Evolutionary conservation across 164 flowering plant genomes (phyloP).

Genomic region (Umbellularia californica): DNA sequence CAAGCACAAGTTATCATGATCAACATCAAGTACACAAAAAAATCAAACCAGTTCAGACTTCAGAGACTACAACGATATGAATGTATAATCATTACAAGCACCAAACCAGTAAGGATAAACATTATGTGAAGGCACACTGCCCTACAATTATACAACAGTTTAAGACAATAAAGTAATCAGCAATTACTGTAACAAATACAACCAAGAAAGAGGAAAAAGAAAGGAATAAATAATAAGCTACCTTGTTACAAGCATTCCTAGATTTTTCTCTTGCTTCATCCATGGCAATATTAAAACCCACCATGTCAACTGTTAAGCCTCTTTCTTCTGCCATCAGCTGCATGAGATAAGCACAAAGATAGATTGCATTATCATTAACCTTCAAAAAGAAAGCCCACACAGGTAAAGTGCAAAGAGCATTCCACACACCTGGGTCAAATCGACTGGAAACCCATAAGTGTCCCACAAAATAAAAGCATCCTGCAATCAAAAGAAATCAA

Average conservation of each 20-base stretch:
- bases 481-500: conserved; percentile 39
- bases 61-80: no score
- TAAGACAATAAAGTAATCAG: neutral
- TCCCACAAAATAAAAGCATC: conserved; percentile 99
- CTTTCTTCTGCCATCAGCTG: conserved; percentile 99
- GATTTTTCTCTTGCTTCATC: conserved; percentile 91
- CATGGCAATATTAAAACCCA: conserved; percentile 76
- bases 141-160: neutral
- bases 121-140: no score
- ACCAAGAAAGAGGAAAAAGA: neutral
- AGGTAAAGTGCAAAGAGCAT: neutral
- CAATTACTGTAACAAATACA: neutral
- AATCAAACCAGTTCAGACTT: no score
- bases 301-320: conserved; percentile 69
- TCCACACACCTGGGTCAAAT: conserved; percentile 79
- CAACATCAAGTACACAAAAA: no score
- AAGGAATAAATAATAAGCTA: conserved; percentile 10
- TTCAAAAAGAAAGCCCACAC: no score
- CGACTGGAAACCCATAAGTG: conserved; percentile 96
- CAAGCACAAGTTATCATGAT: no score
- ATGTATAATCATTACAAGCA: no score
- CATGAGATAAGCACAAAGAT: neutral
- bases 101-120: no score
- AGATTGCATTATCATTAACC: neutral
- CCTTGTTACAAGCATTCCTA: conserved; percentile 82